Evolutionary conservation across 1,284 basidiomycete species (phyloP), one percentile per base, ranked within the genome.

Genomic region (Inonotus obliquus): DNA sequence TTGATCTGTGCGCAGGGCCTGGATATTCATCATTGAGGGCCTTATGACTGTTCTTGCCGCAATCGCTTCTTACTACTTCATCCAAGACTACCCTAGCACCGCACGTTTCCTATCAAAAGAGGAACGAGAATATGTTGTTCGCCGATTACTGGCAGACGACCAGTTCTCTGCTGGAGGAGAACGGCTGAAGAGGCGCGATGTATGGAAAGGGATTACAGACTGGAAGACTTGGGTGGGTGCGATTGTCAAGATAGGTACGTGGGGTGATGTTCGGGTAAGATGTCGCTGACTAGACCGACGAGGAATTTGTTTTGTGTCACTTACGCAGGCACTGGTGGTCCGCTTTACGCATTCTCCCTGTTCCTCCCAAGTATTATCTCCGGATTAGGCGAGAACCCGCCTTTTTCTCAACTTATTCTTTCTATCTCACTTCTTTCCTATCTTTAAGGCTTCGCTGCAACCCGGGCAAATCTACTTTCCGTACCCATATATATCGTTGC

Each of bases 11-110:
- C 14, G 29, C 76, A 1, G 84, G 83, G 76, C 85, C 37, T 90
- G 88, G 88, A 88, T 91, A 69, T 90, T 91, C 74, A 85, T 86
- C 66, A 65, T 87, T 21, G 83, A 86, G 65, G 85, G 83, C 27
- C 75, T 91, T 37, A 75, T 76, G 25, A 92, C 90, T 3, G 79
- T 91, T 32, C 7, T 90, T 21, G 83, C 84, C 1, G 88, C 86
- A 1, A 67, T 73, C 19, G 68, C 76, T 2, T 89, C 88, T 4
- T 92, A 85, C 76, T 91, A 81, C 80, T 82, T 91, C 66, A 82
- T 91, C 63, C 83, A 88, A 69, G 90, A 92, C 72, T 92, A 91
- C 75, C 90, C 89, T 3, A 86, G 89, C 68, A 87, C 83, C 0
- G 90, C 90, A 48, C 88, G 81, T 67, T 91, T 91, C 75, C 78